Conservation (phyloP, 106 monocot species). For the Agapanthus africanus region DNA sequence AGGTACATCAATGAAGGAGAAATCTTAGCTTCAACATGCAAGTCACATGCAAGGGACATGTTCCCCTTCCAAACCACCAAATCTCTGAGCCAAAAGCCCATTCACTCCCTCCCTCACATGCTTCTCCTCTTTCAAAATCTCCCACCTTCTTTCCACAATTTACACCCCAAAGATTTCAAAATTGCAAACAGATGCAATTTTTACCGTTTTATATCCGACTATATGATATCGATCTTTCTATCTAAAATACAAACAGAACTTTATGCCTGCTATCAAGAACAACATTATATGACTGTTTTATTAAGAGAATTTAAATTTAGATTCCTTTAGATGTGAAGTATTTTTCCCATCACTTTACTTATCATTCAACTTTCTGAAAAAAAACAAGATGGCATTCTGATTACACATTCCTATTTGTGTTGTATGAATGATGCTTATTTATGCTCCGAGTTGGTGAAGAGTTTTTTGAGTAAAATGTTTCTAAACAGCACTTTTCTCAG, state of each 20-base stretch:
- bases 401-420: too few relatives aligned
- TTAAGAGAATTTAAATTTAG: background rate
- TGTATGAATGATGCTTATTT: too few relatives aligned
- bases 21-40: background rate
- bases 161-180: background rate
- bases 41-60: conserved; percentile 6
- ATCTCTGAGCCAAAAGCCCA: background rate
- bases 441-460: too few relatives aligned
- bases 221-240: too few relatives aligned
- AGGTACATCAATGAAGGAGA: too few relatives aligned
- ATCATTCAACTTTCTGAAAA: too few relatives aligned
- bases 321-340: background rate
- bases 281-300: background rate
- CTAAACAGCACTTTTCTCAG: too few relatives aligned
- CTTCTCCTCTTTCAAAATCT: background rate
- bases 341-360: background rate
- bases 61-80: conserved; percentile 1
- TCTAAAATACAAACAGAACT: background rate
- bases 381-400: too few relatives aligned
- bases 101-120: conserved; percentile 3
- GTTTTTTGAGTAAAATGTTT: too few relatives aligned
- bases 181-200: background rate
- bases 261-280: background rate
- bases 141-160: background rate
- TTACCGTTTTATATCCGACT: background rate